Conservation (phyloP, 768 basidiomycete species). For the Tylopilus subfusipes region DNA sequence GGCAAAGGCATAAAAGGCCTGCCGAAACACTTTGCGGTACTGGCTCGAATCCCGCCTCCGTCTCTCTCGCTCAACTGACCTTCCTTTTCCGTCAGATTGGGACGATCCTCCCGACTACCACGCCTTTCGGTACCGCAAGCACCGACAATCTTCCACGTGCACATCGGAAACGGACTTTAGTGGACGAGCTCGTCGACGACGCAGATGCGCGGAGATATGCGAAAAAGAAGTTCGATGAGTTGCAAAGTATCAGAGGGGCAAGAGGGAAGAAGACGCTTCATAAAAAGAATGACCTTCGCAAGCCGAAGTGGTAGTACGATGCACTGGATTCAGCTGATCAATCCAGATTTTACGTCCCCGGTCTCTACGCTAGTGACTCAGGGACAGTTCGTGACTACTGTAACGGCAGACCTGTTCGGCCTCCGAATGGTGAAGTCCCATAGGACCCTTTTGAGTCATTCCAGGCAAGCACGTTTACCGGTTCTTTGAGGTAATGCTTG, state of each 20-base stretch:
- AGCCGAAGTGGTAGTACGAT: constrained; percentile 61
- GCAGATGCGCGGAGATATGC: constrained; percentile 82
- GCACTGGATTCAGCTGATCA: constrained; percentile 5
- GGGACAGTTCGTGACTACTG: background rate
- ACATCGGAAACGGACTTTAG: constrained; percentile 73
- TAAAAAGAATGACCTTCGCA: constrained; percentile 58
- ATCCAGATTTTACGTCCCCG: constrained; percentile 1
- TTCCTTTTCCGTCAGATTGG: constrained; percentile 56
- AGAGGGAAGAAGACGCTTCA: constrained; percentile 69
- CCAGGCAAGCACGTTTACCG: background rate
- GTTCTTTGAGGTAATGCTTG: background rate
- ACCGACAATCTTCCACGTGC: constrained; percentile 68
- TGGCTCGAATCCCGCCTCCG: constrained; percentile 23
- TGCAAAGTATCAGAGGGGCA: constrained; percentile 64
- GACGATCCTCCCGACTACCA: constrained; percentile 64
- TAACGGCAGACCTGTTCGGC: background rate
- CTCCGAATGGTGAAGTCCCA: background rate
- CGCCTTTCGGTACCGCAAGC: constrained; percentile 69
- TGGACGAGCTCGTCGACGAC: constrained; percentile 88
- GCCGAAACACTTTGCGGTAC: constrained; percentile 87
- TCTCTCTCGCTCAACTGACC: constrained; percentile 3
- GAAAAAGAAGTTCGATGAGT: constrained; percentile 85
- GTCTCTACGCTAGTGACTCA: background rate
- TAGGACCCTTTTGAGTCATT: background rate
- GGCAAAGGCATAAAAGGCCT: constrained; percentile 80